phyloP scores from a whole-genome alignment of 2,329 filamentous ascomycete genomes.

The Lomentospora prolificans region DNA sequence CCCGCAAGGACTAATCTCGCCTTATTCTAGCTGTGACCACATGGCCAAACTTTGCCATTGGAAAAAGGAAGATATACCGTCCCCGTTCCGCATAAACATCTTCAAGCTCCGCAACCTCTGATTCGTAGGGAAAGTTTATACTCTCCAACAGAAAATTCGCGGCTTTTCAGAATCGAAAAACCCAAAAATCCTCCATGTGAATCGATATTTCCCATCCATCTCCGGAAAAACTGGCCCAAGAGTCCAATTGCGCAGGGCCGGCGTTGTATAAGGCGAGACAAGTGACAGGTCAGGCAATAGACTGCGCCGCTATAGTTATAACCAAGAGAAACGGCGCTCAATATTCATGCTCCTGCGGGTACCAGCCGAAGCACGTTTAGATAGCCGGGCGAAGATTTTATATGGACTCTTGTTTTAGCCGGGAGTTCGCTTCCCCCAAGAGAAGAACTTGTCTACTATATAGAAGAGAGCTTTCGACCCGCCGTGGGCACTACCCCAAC shows the following conservation, averaged over 20 bases:
- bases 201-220: neutral
- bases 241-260: neutral
- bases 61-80: too few species aligned
- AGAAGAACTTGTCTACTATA: neutral
- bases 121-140: neutral
- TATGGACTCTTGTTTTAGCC: neutral
- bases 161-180: neutral
- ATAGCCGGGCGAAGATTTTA: neutral
- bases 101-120: neutral
- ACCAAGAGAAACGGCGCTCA: neutral
- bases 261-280: neutral
- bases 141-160: neutral
- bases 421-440: neutral
- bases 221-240: neutral
- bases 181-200: neutral
- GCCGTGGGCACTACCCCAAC: neutral
- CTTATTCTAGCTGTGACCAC: too few species aligned
- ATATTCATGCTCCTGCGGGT: neutral
- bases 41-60: too few species aligned
- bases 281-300: neutral
- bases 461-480: neutral
- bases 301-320: neutral
- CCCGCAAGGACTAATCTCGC: too few species aligned
- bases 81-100: neutral
- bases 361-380: neutral